Evolutionary conservation across 768 basidiomycete genomes (phyloP).

Genomic region (Hydnum rufescens): DNA sequence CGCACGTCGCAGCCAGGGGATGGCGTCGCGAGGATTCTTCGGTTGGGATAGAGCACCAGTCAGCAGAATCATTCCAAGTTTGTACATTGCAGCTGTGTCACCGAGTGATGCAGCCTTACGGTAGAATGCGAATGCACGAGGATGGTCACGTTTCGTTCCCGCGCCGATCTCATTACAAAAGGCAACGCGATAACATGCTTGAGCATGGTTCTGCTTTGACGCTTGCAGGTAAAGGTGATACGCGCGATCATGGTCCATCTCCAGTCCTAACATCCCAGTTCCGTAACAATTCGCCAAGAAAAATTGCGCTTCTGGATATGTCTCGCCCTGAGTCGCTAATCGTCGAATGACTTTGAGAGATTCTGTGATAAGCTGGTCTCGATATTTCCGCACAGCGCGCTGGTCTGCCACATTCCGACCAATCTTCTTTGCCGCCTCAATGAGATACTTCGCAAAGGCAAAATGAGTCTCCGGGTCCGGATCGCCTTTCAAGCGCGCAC

Average conservation of each 20-base stretch:
- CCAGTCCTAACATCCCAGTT: slow-evolving; percentile 85
- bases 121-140: slow-evolving; percentile 86
- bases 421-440: slow-evolving; percentile 92
- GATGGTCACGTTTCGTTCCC: slow-evolving; percentile 74
- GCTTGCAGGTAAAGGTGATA: slow-evolving; percentile 96
- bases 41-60: slow-evolving; percentile 66
- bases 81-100: slow-evolving; percentile 98
- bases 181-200: slow-evolving; percentile 89
- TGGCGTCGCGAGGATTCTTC: slow-evolving; percentile 75
- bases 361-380: slow-evolving; percentile 71
- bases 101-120: slow-evolving; percentile 90
- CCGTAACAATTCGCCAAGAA: slow-evolving; percentile 96
- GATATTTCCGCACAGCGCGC: slow-evolving; percentile 74
- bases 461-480: slow-evolving; percentile 98
- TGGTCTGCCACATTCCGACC: slow-evolving; percentile 53
- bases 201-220: slow-evolving; percentile 88
- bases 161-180: slow-evolving; percentile 98
- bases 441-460: slow-evolving; percentile 93
- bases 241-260: slow-evolving; percentile 93
- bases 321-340: slow-evolving; percentile 77
- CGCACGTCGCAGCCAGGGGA: slow-evolving; percentile 85
- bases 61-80: slow-evolving; percentile 94
- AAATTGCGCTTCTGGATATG: slow-evolving; percentile 93
- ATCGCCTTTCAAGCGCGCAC: slow-evolving; percentile 89
- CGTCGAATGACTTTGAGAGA: slow-evolving; percentile 82